Percentiles rank a stretch among this genome's conserved stretches.
phyloP scores from a whole-genome alignment of 106 monocot species.

The Phalaenopsis aphrodite region DNA sequence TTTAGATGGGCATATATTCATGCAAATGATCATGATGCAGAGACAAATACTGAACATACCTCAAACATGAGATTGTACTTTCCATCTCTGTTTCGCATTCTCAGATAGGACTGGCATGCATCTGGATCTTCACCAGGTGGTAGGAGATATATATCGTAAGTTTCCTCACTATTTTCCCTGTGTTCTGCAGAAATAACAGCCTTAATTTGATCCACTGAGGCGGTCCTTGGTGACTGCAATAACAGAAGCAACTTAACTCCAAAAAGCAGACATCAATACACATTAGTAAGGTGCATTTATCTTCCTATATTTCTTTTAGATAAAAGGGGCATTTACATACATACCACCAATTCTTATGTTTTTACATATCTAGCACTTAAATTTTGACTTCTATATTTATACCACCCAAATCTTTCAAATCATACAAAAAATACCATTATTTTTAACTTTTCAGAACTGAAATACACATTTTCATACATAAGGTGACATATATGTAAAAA shows the following conservation, averaged over 20 bases:
- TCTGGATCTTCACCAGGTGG: conserved; percentile 99
- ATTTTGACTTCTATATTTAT: no score
- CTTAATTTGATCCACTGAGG: conserved; percentile 69
- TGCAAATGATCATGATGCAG: background rate
- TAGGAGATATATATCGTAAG: conserved; percentile 90
- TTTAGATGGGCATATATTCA: background rate
- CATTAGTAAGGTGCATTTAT: conserved; percentile 6
- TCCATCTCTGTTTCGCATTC: conserved; percentile 97
- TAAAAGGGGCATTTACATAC: no score
- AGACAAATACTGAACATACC: conserved; percentile 33
- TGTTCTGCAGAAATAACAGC: conserved; percentile 59
- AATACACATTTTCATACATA: no score
- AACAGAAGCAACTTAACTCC: conserved; percentile 26
- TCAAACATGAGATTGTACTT: conserved; percentile 99
- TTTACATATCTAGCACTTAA: no score
- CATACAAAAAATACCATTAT: no score
- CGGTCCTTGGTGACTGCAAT: conserved; percentile 59
- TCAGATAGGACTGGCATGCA: conserved; percentile 91
- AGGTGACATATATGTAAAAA: no score
- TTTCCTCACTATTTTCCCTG: conserved; percentile 75
- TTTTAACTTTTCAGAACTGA: no score
- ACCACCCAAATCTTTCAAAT: no score
- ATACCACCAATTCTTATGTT: no score
- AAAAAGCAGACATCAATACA: conserved; percentile 7
- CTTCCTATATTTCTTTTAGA: background rate